A percentile compares a stretch with the other conserved stretches of the same genome.
Conservation (phyloP, 2,329 filamentous ascomycete genomes). For the Fusarium brachygibbosum region DNA sequence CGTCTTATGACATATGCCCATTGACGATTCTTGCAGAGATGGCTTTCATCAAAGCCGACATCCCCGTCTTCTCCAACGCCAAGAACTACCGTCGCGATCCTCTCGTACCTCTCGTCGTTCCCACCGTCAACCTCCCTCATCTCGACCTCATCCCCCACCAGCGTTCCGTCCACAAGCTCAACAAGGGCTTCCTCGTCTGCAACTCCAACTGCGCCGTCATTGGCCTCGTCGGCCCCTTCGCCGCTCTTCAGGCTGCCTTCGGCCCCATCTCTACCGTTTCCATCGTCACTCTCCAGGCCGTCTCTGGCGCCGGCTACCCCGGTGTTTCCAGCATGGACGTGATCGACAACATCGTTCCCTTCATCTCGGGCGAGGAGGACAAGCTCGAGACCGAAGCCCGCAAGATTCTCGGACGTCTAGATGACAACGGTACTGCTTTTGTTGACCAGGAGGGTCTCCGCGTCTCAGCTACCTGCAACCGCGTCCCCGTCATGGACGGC, state of each 20-base stretch:
- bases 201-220: conserved; percentile 99
- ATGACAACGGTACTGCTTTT: conserved; percentile 79
- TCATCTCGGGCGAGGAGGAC: conserved; percentile 93
- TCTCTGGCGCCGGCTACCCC: conserved; percentile 92
- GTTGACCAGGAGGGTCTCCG: conserved; percentile 79
- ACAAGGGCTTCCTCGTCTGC: conserved; percentile 93
- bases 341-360: conserved; percentile 95
- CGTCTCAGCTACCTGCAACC: conserved; percentile 90
- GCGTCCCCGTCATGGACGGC: conserved; percentile 94
- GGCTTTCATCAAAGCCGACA: conserved; percentile 88
- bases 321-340: conserved; percentile 95
- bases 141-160: conserved; percentile 92
- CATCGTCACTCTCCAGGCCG: conserved; percentile 94
- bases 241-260: conserved; percentile 87
- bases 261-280: conserved; percentile 81
- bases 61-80: conserved; percentile 96
- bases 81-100: conserved; percentile 97
- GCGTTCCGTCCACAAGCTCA: conserved; percentile 76
- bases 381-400: conserved; percentile 95
- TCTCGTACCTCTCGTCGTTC: conserved; percentile 91
- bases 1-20: background rate
- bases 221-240: conserved; percentile 93
- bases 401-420: conserved; percentile 89
- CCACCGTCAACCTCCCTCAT: conserved; percentile 92
- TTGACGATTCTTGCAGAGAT: conserved; percentile 71